Base-by-base conservation (phyloP, 2,329 filamentous ascomycete species). In the Curvularia sp. region DNA sequence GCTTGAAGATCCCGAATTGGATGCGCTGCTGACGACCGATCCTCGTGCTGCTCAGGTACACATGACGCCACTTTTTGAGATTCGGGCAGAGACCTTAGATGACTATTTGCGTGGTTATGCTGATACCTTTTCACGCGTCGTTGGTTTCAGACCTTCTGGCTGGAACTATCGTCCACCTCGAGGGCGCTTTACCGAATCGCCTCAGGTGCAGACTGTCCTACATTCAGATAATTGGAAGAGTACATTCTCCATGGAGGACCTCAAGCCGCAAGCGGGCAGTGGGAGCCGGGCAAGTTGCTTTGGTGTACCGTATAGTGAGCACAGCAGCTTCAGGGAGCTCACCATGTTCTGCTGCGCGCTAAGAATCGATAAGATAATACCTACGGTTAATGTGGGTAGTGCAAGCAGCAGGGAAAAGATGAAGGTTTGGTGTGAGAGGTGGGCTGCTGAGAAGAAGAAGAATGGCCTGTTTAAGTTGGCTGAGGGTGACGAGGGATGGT, bases 1-100 rank as follows among this genome's bases (percentile, higher is more conserved):
- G 64, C 85, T 99, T 0, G 93, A 93, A 72, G 94, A 98, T 72
- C 84, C 89, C 0, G 93, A 97, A 71, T 84, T 99, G 4, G 82
- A 88, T 26, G 84, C 85, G 0, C 85, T 92, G 4, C 85, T 99
- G 69, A 99, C 95, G 0, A 83, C 84, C 7, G 82, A 97, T 72
- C 93, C 95, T 0, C 80, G 85, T 22, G 91, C 92, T 68, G 95
- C 95, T 0, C 94, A 98, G 77, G 93, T 99, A 0, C 95, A 99
- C 78, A 97, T 99, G 93, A 96, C 97, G 68, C 93, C 91, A 69
- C 83, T 99, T 9, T 95, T 95, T 83, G 94, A 98, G 76, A 93
- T 99, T 65, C 89, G 93, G 26, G 88, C 93, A 33, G 93, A 97
- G 66, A 97, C 94, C 0, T 83, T 99, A 1, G 88, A 92, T 64